Evolutionary conservation across 495 filamentous ascomycete species (phyloP).

Genomic region (Penicillium egyptiacum): DNA sequence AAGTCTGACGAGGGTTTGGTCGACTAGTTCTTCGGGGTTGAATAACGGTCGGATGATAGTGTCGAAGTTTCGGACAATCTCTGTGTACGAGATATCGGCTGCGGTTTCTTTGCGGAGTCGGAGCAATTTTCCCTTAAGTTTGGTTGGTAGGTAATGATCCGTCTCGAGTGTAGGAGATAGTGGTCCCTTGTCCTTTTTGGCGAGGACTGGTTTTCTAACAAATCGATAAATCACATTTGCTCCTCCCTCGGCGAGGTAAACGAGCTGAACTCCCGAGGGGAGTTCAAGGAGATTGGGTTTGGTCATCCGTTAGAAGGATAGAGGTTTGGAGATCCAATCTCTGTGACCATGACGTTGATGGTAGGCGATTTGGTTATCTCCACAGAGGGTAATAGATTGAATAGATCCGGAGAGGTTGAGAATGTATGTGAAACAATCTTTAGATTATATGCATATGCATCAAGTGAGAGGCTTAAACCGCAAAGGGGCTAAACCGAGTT

Average conservation of each 20-base stretch:
- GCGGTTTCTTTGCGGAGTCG: constrained; percentile 64
- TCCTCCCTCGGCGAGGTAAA: constrained; percentile 65
- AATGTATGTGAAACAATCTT: constrained; percentile 14
- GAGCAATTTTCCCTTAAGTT: constrained; percentile 54
- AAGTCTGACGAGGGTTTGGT: constrained; percentile 58
- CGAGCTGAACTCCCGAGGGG: constrained; percentile 42
- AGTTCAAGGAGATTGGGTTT: constrained; percentile 42
- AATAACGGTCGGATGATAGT: constrained; percentile 59
- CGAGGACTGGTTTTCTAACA: constrained; percentile 20
- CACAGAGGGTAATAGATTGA: background rate
- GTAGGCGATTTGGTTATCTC: background rate
- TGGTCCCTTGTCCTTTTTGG: constrained; percentile 13
- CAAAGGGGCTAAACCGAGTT: constrained; percentile 6
- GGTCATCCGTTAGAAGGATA: constrained; percentile 36
- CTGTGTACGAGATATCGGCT: constrained; percentile 53
- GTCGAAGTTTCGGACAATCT: constrained; percentile 59
- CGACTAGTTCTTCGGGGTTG: constrained; percentile 55
- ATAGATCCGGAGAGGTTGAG: background rate
- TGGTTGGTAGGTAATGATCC: constrained; percentile 24
- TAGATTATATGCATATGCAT: constrained; percentile 11
- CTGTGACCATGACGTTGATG: constrained; percentile 8
- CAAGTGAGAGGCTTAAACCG: constrained; percentile 1
- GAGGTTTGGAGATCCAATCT: constrained; percentile 4
- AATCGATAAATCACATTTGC: constrained; percentile 71
- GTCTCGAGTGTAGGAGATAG: constrained; percentile 5